Conservation (phyloP, 1,139 yeast species). For the Diutina ranongensis region DNA sequence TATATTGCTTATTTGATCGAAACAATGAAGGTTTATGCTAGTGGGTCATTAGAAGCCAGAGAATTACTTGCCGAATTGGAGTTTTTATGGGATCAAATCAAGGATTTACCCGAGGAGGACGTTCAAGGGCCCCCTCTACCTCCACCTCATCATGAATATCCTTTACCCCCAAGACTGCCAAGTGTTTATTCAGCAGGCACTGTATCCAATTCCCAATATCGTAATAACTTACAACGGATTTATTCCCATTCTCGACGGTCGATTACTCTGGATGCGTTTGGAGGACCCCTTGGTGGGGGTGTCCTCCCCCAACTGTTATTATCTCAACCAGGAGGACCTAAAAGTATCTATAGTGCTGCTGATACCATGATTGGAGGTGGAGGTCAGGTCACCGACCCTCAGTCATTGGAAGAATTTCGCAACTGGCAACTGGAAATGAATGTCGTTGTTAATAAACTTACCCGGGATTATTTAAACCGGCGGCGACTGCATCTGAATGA, state of each 20-base stretch:
- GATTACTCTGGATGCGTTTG: not conserved
- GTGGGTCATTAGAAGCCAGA: conserved; percentile 56
- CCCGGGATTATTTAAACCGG: conserved; percentile 21
- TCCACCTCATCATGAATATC: conserved; percentile 6
- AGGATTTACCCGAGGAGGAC: conserved; percentile 27
- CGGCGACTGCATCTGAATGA: conserved; percentile 2
- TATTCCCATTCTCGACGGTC: conserved; percentile 32
- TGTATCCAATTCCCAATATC: conserved; percentile 17
- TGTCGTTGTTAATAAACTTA: conserved; percentile 26
- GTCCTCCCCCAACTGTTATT: not conserved
- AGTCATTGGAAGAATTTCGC: conserved; percentile 25
- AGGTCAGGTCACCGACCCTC: not conserved
- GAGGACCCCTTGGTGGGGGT: not conserved
- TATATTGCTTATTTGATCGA: conserved; percentile 60
- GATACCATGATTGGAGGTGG: not conserved
- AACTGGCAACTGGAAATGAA: conserved; percentile 38
- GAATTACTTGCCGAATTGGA: conserved; percentile 58
- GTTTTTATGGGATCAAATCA: conserved; percentile 65
- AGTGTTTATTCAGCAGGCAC: conserved; percentile 14
- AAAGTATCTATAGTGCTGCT: not conserved
- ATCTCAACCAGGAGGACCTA: not conserved
- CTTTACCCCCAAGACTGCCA: conserved; percentile 1
- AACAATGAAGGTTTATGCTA: conserved; percentile 63
- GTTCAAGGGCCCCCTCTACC: conserved; percentile 8
- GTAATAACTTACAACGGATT: conserved; percentile 29